Evolutionary conservation across 768 basidiomycete genomes (phyloP), one percentile per base, ranked within the genome.

Genomic region (Naganishia onofrii): DNA sequence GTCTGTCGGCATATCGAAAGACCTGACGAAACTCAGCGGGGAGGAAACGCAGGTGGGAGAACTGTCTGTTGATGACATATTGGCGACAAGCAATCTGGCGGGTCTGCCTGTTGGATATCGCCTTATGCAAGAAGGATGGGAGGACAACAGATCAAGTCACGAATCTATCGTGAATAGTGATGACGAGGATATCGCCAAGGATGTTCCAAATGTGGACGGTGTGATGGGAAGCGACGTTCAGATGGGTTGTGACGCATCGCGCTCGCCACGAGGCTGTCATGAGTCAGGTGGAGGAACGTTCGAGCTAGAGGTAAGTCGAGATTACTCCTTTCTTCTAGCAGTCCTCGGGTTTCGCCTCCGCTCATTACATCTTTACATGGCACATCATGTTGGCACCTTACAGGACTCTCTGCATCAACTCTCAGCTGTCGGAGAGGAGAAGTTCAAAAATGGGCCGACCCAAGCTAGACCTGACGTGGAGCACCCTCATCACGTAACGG

Each of bases 31-130:
- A 12, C n/a, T 51, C 21, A 23, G n/a, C 3, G 23, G 48, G n/a
- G 31, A 58, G 17, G 57, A n/a, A 34, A 58, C 32, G 31, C 36
- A 12, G n/a, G 31, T 9, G 15, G 58, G 38, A 44, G 23, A n/a
- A 0, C 26, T 63, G 15, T 42, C 60, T 9, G 38, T 63, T 28
- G 60, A 42, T 19, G 38, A 63, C 12, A 19, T 63, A 42, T 17
- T 63, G 15, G 38, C 60, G 36, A 42, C 38, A 17, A n/a, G 26
- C 13, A 63, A 63, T 29, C 26, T 63, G 26, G 60, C 60, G 8
- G 60, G 60, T 42, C 46, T 63, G 29, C 60, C 60, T 23, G n/a
- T 8, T 8, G 42, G 9, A 28, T 44, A 28, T 63, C 60, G 60
- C 26, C 26, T 3, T 3, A 7, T 31, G 21, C 8, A 1, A 29